Conservation (phyloP, 2,329 filamentous ascomycete genomes). For the Shiraia sp. region DNA sequence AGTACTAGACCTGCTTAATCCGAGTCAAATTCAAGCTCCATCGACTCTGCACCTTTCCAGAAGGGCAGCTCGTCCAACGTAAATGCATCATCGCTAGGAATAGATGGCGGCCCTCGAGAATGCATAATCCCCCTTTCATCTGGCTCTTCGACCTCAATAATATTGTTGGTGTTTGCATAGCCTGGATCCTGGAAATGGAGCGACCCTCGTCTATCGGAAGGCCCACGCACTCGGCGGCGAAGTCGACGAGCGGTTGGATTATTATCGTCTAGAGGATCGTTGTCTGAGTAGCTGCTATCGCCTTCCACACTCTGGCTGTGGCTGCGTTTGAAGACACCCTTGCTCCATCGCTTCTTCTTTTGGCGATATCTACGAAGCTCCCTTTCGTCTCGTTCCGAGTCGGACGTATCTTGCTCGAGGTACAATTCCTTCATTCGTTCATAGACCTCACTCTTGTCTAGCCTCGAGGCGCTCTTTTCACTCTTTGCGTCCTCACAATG, state of each 20-base stretch:
- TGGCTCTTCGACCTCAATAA: constrained; percentile 45
- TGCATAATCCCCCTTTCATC: constrained; percentile 36
- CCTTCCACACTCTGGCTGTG: constrained; percentile 52
- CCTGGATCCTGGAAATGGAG: constrained; percentile 47
- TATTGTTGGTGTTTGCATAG: constrained; percentile 40
- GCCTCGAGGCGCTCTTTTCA: constrained; percentile 28
- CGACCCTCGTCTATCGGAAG: constrained; percentile 39
- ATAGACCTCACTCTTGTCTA: constrained; percentile 34
- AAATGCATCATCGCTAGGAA: constrained; percentile 45
- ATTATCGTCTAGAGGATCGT: constrained; percentile 47
- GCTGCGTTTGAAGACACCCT: constrained; percentile 50
- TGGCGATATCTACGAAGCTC: constrained; percentile 29
- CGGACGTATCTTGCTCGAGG: constrained; percentile 32
- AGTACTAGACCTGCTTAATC: constrained; percentile 14
- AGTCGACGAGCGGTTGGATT: constrained; percentile 47
- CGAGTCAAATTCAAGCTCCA: constrained; percentile 31
- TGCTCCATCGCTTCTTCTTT: constrained; percentile 49
- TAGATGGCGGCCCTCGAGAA: constrained; percentile 40
- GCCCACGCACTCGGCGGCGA: constrained; percentile 46
- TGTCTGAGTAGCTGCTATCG: constrained; percentile 48
- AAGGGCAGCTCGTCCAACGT: constrained; percentile 45
- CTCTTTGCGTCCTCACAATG: constrained; percentile 49
- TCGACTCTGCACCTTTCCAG: constrained; percentile 34
- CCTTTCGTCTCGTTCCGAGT: constrained; percentile 38
- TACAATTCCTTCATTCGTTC: constrained; percentile 40